Base-by-base conservation (phyloP, 306 rosid species). In the Hippophae tibetana region DNA sequence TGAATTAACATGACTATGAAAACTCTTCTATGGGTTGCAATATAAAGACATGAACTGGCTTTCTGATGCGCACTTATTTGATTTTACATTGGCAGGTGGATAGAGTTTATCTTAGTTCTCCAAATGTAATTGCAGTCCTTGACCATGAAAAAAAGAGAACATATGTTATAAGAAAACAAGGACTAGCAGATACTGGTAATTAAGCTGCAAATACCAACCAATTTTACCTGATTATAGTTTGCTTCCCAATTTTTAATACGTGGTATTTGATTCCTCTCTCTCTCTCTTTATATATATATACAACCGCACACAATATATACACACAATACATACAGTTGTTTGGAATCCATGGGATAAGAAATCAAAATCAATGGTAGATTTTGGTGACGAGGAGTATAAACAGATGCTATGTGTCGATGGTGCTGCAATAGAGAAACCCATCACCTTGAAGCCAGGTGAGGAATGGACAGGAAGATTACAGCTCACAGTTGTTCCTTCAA, bases 301-400 rank as follows among this genome's bases (percentile, higher is more conserved):
- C 2, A 46, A 1, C 0, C 8, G 26, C 44, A 12, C 26, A 56
- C 25, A 38, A 10, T 7, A 46, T 46, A 12, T 1, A 46, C 49
- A 46, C 3, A 7, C 11, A 46, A 2, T 74, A 25, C 25, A 7
- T 43, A 60, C 75, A 92, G 98, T 75, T 46, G 86, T 92, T 55
- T 92, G 98, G 98, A 92, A 92, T 73, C 98, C 98, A 59, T 92
- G 98, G 98, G 95, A 88, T 61, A 92, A 87, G 81, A 92, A 85
- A 65, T 79, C 96, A 38, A 92, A 85, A 62, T 58, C 85, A 2
- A 87, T 88, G 95, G 74, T 11, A 45, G 96, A 92, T 69, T 74
- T 92, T 8, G 98, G 98, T 1, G 95, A 83, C 6, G 96, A 85
- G 61, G 98, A 92, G 75, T 92, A 87, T 66, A 92, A 83, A 56